Evolutionary conservation across 345 rosid genomes (phyloP), one percentile per base, ranked within the genome.

Genomic region (Lumnitzera racemosa): DNA sequence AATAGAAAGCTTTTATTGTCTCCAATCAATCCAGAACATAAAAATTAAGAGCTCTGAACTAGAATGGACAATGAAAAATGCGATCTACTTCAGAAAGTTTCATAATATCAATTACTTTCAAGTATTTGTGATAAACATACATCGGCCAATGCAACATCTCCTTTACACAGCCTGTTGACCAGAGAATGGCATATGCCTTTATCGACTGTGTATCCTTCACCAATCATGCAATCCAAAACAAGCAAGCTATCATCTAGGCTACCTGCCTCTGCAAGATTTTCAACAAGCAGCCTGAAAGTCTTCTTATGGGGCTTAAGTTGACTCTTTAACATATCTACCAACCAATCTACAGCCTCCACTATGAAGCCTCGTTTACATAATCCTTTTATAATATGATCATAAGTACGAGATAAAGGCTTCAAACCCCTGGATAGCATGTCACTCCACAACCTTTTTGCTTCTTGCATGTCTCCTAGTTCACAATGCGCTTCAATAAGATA

Each of bases 241-340:
- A 64, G 48, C 24, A 77, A 65, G 59, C 74, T 76, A 71, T 73
- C 78, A 64, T 78, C 80, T 16, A 73, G 50, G 65, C 53, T 71
- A 58, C 60, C 65, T 23, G 48, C 65, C 61, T 72, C 36, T 2
- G 55, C 58, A 24, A 79, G 68, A 55, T 60, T 53, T 27, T n/a
- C 53, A 50, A 76, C 24, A 47, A 72, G 15, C 58, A 53, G 67
- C 61, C 62, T 58, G 8, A 70, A 66, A 53, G 78, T 74, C 47
- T 12, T 15, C 61, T 49, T 47, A 20, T 47, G 52, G 8, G 77
- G 84, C 65, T 29, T 64, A 29, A 68, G 65, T 48, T 60, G 67
- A 51, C 64, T 62, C 63, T 56, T 62, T 27, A 64, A 57, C 82
- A 77, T 74, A 14, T 46, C 57, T 27, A 49, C 49, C 17, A 82